These are phyloP conservation scores for Ottelia alismoides DNA, from an alignment of 106 monocot genomes.

Conservation along the genomic window DNA sequence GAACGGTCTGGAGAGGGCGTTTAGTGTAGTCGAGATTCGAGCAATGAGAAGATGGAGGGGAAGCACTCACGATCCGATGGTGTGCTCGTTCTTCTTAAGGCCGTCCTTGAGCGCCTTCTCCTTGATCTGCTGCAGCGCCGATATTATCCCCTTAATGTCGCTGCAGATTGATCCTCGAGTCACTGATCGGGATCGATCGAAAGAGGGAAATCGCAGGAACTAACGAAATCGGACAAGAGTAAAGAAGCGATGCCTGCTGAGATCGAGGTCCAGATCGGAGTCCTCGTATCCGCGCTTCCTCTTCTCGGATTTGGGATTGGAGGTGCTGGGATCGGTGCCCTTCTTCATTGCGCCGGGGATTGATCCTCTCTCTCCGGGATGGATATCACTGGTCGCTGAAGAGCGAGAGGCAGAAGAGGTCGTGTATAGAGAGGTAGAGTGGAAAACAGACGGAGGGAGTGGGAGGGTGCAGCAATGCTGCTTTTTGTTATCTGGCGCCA, in stretches of 20 bases:
- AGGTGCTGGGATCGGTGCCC: conserved; percentile 14
- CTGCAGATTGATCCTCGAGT: conserved; percentile 17
- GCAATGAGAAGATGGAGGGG: no score
- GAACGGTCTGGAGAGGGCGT: no score
- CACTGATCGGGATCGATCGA: neutral
- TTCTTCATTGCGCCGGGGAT: conserved; percentile 33
- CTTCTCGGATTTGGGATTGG: conserved; percentile 27
- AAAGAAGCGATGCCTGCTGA: conserved; percentile 26
- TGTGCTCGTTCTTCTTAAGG: conserved; percentile 65
- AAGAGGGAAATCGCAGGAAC: neutral
- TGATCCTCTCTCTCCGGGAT: conserved; percentile 13
- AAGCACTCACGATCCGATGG: conserved; percentile 37
- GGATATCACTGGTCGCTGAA: neutral
- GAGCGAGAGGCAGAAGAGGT: neutral
- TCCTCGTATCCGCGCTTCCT: conserved; percentile 13
- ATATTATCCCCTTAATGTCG: conserved; percentile 63
- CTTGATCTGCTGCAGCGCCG: conserved; percentile 60
- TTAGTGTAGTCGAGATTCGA: no score
- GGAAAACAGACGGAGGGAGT: no score
- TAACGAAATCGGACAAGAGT: neutral
- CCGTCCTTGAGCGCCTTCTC: conserved; percentile 80
- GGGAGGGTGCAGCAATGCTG: no score
- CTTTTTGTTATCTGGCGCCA: no score
- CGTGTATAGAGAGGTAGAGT: neutral
- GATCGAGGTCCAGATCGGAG: conserved; percentile 38